Conservation (phyloP, 2,329 filamentous ascomycete species). For the Colletotrichum neosansevieriae region DNA sequence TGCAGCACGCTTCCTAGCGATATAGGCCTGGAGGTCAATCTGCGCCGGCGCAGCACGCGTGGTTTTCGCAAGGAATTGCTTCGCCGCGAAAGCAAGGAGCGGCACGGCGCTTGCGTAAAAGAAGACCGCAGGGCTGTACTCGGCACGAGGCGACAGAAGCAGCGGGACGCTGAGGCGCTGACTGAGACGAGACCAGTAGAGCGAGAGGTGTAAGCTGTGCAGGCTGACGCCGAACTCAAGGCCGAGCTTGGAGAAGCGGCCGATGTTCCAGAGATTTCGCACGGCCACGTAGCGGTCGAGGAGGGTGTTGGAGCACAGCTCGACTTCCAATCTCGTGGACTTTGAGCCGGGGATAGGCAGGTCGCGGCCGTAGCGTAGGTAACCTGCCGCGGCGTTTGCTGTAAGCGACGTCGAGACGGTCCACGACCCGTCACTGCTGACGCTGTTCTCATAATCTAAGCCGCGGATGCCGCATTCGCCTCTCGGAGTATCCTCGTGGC, state of each 20-base stretch:
- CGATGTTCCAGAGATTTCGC: conserved; percentile 56
- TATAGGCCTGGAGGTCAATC: conserved; percentile 42
- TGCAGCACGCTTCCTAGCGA: conserved; percentile 54
- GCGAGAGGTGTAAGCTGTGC: conserved; percentile 57
- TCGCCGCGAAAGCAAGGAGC: conserved; percentile 53
- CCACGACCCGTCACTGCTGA: conserved; percentile 50
- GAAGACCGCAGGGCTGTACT: conserved; percentile 47
- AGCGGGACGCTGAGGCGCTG: conserved; percentile 60
- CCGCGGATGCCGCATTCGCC: conserved; percentile 52
- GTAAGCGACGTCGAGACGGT: conserved; percentile 53
- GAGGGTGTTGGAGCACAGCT: conserved; percentile 54
- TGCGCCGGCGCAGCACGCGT: conserved; percentile 15
- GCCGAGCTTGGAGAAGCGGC: conserved; percentile 56
- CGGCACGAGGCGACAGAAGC: conserved; percentile 50
- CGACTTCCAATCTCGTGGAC: conserved; percentile 55
- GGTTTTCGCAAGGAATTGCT: conserved; percentile 47
- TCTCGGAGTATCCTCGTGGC: conserved; percentile 48
- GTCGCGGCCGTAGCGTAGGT: conserved; percentile 53
- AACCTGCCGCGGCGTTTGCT: conserved; percentile 48
- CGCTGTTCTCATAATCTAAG: conserved; percentile 51
- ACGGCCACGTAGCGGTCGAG: conserved; percentile 56
- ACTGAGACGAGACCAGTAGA: conserved; percentile 60
- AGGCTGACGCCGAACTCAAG: conserved; percentile 58
- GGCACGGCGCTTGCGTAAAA: conserved; percentile 56
- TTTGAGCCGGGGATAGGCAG: conserved; percentile 45